phyloP scores from a whole-genome alignment of 371 early-diverging fungal species.

The Apophysomyces variabilis region DNA sequence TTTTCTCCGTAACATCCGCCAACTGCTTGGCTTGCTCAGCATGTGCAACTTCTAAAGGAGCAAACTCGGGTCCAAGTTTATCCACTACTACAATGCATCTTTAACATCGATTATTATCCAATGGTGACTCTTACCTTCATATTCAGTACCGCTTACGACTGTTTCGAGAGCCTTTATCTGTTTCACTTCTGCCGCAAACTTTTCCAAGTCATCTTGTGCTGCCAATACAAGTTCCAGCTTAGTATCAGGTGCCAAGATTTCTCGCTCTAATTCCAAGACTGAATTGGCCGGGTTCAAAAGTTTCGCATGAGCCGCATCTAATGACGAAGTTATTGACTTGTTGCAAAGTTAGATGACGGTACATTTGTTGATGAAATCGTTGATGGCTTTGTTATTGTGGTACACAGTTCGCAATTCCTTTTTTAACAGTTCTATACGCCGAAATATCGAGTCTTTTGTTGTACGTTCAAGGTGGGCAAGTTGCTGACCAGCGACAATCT shows the following conservation, averaged over 20 bases:
- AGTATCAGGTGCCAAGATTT: conserved; percentile 55
- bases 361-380: conserved; percentile 64
- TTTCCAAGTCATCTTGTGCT: conserved; percentile 58
- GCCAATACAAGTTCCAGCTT: conserved; percentile 60
- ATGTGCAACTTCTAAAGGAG: conserved; percentile 54
- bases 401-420: conserved; percentile 40
- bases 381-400: conserved; percentile 47
- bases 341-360: conserved; percentile 15
- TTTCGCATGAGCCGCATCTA: conserved; percentile 53
- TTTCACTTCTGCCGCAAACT: conserved; percentile 56
- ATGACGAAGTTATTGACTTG: neutral
- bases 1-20: conserved; percentile 43
- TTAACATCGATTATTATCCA: neutral
- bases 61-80: conserved; percentile 47
- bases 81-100: conserved; percentile 42
- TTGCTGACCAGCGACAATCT: conserved; percentile 40
- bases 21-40: conserved; percentile 50
- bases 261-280: conserved; percentile 54
- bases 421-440: conserved; percentile 30
- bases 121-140: conserved; percentile 34
- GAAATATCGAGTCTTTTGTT: conserved; percentile 17
- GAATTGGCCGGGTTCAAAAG: conserved; percentile 47
- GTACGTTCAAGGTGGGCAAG: conserved; percentile 10
- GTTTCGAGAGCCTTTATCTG: conserved; percentile 60
- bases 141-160: conserved; percentile 53